Base-by-base conservation (phyloP, 495 filamentous ascomycete species). In the Talaromyces thailandensis region DNA sequence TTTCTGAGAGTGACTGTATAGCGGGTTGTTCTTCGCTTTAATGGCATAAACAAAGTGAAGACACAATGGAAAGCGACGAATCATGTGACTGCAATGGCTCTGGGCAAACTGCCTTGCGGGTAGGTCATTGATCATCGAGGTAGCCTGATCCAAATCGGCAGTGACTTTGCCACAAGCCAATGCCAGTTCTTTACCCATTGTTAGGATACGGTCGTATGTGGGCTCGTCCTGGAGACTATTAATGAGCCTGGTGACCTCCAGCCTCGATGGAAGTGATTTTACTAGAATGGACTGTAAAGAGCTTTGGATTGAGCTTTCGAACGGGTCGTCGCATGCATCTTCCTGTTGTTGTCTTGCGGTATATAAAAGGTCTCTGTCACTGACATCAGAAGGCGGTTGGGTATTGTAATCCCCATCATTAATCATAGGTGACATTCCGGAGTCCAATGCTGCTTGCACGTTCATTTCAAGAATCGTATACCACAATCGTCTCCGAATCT, bases 401-500 rank as follows among this genome's bases (percentile, higher is more conserved):
- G 80, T 85, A 65, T 81, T 79, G 60, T 79, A 87, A 14, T 85
- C 79, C 8, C 74, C 67, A 14, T 65, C 64, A 0, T 76, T 75
- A 16, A 86, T 78, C 60, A 74, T 73, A 0, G 82, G 82, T 1
- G 74, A 69, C 75, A 82, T 79, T 5, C 73, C 83, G 0, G 80
- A 78, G 59, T 83, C 81, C 2, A 86, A 56, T 2, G 78, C 76
- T 0, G 83, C 69, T 64, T 86, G 83, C 0, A 82, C 63, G 43
- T 67, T 68, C 45, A 86, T 68, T 57, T 88, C 85, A 5, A 86
- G 62, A 21, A 88, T 79, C 0, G 82, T 84, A 21, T 76, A 77
- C 85, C 85, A 88, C 3, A 86, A 63, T 32, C 82, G 65, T 56
- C 82, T 70, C 25, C 83, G 76, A 0, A 83, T 45, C 60, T 85